Conservation (phyloP, 164 flowering plant genomes). For the Magnolia changhungtana region DNA sequence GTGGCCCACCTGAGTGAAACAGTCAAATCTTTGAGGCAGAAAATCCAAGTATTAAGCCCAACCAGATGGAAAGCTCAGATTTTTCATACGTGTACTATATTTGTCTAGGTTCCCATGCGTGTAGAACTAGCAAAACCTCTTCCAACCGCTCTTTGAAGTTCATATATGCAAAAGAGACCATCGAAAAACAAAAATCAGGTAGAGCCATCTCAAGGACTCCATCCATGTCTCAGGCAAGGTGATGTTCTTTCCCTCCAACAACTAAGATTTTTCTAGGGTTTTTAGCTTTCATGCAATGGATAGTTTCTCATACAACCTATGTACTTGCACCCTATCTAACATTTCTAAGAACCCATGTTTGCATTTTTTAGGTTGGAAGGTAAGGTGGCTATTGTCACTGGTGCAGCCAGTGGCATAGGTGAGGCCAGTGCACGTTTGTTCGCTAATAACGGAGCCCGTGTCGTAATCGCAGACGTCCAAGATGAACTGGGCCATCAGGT, state of each 20-base stretch:
- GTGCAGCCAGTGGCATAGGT: slow-evolving; percentile 81
- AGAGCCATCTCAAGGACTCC: not conserved
- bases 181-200: not conserved
- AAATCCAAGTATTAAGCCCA: too few species aligned
- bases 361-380: slow-evolving; percentile 47
- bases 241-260: not conserved
- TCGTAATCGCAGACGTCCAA: slow-evolving; percentile 61
- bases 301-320: too few species aligned
- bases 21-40: too few species aligned
- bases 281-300: not conserved
- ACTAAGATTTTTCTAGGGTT: not conserved
- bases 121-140: too few species aligned
- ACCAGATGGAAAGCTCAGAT: too few species aligned
- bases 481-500: slow-evolving; percentile 55
- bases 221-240: not conserved
- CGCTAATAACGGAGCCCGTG: slow-evolving; percentile 49
- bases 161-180: too few species aligned
- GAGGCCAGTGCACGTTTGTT: slow-evolving; percentile 59
- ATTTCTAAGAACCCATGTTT: not conserved
- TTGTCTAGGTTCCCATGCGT: too few species aligned
- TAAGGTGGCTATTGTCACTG: slow-evolving; percentile 69
- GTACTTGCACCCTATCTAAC: too few species aligned
- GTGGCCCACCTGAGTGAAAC: too few species aligned
- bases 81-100: too few species aligned
- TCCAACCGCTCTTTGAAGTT: too few species aligned